Base-by-base conservation (phyloP, 306 rosid species). In the Quercus suber region DNA sequence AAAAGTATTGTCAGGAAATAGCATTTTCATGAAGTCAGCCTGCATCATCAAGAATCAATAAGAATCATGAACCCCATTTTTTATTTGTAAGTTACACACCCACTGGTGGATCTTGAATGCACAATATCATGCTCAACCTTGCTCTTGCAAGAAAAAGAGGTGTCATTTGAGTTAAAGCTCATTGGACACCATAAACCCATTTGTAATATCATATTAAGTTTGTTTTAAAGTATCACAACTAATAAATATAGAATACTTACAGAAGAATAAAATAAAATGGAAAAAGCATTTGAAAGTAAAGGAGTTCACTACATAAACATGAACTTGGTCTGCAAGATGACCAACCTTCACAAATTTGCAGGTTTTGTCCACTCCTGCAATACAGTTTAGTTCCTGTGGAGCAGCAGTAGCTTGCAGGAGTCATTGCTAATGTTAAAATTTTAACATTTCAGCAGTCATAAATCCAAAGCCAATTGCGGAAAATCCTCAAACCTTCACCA, bases 11-110 rank as follows among this genome's bases (percentile, higher is more conserved):
- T 91, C 96, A 43, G 88, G 80, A 69, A 95, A 88, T 35, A 96
- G 94, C 91, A 95, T 92, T 79, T 90, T 87, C 99, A 95, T 93
- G 82, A 95, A 95, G 79, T 95, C 98, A 6, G 98, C 99, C 99
- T 95, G 92, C 85, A 83, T 64, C 41, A 76, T 79, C 76, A 70
- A 55, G 84, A 80, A 60, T 59, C 49, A 35, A 52, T 35, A 20
- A 67, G 31, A 64, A 79, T n/a, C 69, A 30, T 55, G 71, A 27
- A 77, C 17, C 65, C 55, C 49, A 61, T 78, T 27, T 33, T 13
- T 13, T 5, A 25, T 59, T 12, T 43, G 4, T 1, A 19, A 37
- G 27, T 5, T 12, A 73, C 52, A 7, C 52, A 45, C 14, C 14
- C 52, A 45, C 52, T 12, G 14, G 52, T 45, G 52, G 52, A 3